Conservation (phyloP, 1,284 basidiomycete species). For the Mycena citricolor region DNA sequence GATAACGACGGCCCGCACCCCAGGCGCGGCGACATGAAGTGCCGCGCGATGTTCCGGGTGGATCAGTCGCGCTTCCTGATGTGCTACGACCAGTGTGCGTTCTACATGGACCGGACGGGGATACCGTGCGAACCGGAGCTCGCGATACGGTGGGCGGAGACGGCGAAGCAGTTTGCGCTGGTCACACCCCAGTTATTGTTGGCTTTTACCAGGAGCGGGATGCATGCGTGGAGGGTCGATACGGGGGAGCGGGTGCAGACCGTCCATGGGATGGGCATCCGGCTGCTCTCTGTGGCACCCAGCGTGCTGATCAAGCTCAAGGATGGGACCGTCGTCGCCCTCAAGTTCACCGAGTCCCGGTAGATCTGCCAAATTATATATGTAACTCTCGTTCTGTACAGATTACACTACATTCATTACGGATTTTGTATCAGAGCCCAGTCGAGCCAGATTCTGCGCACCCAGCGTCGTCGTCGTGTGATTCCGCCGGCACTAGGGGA, state of each 20-base stretch:
- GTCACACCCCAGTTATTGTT: slow-evolving; percentile 15
- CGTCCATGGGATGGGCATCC: slow-evolving; percentile 12
- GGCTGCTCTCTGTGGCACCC: slow-evolving; percentile 10
- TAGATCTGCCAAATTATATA: too few relatives aligned
- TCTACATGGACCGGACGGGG: slow-evolving; percentile 21
- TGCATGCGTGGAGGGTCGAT: slow-evolving; percentile 18
- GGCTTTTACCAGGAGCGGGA: slow-evolving; percentile 6
- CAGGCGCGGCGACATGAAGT: slow-evolving; percentile 2
- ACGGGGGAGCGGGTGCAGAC: slow-evolving; percentile 15
- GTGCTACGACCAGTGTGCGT: slow-evolving; percentile 22
- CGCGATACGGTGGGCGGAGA: slow-evolving; percentile 15
- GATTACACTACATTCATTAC: too few relatives aligned
- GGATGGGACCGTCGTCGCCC: slow-evolving; percentile 15
- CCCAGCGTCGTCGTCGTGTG: slow-evolving; percentile 67
- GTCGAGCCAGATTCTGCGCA: slow-evolving; percentile 65
- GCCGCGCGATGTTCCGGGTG: slow-evolving; percentile 22
- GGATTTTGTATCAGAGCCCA: too few relatives aligned
- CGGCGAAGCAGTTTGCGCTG: slow-evolving; percentile 18
- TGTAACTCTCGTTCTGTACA: too few relatives aligned
- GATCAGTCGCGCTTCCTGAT: slow-evolving; percentile 16
- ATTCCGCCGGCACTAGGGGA: slow-evolving; percentile 44
- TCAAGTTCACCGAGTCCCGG: too few relatives aligned
- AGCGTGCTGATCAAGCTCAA: slow-evolving; percentile 15
- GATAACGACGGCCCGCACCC: background rate
- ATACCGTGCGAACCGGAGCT: slow-evolving; percentile 13